phyloP scores from a whole-genome alignment of 2,329 filamentous ascomycete genomes.

The Gnomoniopsis sp. region DNA sequence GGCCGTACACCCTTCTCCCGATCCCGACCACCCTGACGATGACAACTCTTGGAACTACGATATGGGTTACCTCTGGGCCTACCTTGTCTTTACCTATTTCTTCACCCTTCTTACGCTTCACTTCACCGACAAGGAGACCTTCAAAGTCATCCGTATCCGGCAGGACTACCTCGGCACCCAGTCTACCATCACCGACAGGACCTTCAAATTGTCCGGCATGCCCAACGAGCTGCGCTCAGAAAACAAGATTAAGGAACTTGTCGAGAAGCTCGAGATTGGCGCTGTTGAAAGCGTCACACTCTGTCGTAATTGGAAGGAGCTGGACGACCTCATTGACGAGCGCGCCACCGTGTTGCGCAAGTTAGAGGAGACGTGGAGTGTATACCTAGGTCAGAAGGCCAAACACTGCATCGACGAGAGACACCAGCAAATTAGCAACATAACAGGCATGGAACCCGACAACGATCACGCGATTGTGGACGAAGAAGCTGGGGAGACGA shows the following conservation, averaged over 20 bases:
- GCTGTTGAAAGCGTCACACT: constrained; percentile 84
- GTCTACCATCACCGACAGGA: constrained; percentile 92
- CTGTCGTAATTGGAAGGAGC: constrained; percentile 79
- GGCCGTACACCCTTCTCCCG: constrained; percentile 4
- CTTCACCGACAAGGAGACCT: constrained; percentile 78
- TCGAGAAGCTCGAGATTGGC: constrained; percentile 85
- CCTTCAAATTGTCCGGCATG: constrained; percentile 86
- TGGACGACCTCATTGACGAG: constrained; percentile 71
- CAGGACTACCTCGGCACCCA: constrained; percentile 92
- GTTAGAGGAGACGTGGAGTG: constrained; percentile 81
- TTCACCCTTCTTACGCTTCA: constrained; percentile 82
- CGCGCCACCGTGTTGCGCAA: constrained; percentile 64
- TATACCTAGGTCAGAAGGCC: constrained; percentile 60
- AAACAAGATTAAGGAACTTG: constrained; percentile 76
- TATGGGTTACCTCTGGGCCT: constrained; percentile 77
- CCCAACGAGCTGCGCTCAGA: constrained; percentile 76
- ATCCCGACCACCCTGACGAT: constrained; percentile 9
- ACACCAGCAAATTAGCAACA: not conserved
- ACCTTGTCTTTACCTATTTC: constrained; percentile 90
- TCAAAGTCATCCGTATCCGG: constrained; percentile 77
- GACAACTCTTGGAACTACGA: constrained; percentile 27
- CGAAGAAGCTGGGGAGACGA: constrained; percentile 40
- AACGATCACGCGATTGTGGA: constrained; percentile 32
- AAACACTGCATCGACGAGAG: constrained; percentile 25
- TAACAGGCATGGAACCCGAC: constrained; percentile 16